phyloP scores from a whole-genome alignment of 2,329 filamentous ascomycete genomes.

The Didymella pomorum region DNA sequence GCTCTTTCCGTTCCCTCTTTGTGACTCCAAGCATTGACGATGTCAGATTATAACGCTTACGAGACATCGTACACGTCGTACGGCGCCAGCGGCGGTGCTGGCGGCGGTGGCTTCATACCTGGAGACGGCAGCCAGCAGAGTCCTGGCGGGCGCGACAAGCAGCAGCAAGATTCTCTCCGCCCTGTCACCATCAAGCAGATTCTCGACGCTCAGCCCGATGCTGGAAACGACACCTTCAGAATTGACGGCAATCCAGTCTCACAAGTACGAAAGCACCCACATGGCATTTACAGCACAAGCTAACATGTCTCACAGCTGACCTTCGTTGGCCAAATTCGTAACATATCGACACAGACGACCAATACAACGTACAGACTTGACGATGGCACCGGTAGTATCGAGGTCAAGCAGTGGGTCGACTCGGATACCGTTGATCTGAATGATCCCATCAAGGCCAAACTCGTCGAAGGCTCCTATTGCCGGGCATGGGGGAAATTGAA shows the following conservation, averaged over 20 bases:
- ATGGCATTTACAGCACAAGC: background rate
- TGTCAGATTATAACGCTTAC: conserved; percentile 49
- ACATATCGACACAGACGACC: conserved; percentile 84
- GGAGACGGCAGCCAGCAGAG: conserved; percentile 57
- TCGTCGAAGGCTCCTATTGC: conserved; percentile 79
- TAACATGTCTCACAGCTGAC: conserved; percentile 67
- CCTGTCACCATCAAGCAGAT: conserved; percentile 97
- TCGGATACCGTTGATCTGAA: conserved; percentile 59
- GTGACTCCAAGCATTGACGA: conserved; percentile 18
- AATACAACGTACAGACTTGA: conserved; percentile 94
- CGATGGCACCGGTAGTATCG: conserved; percentile 90
- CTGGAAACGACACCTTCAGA: conserved; percentile 74
- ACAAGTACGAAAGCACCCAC: conserved; percentile 52
- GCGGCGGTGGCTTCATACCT: conserved; percentile 68
- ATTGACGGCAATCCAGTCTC: conserved; percentile 80
- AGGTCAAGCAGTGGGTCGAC: conserved; percentile 89
- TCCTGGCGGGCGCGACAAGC: conserved; percentile 56
- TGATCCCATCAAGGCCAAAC: conserved; percentile 60
- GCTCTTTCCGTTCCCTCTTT: too few species aligned
- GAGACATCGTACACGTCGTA: conserved; percentile 64
- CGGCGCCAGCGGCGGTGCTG: conserved; percentile 62
- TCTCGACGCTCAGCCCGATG: conserved; percentile 70
- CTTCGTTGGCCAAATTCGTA: conserved; percentile 89
- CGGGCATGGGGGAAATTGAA: conserved; percentile 87
- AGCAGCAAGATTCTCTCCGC: conserved; percentile 84